These are phyloP conservation scores for Sporothrix pallida DNA, from an alignment of 2,329 filamentous ascomycete species.

Conservation along the genomic window DNA sequence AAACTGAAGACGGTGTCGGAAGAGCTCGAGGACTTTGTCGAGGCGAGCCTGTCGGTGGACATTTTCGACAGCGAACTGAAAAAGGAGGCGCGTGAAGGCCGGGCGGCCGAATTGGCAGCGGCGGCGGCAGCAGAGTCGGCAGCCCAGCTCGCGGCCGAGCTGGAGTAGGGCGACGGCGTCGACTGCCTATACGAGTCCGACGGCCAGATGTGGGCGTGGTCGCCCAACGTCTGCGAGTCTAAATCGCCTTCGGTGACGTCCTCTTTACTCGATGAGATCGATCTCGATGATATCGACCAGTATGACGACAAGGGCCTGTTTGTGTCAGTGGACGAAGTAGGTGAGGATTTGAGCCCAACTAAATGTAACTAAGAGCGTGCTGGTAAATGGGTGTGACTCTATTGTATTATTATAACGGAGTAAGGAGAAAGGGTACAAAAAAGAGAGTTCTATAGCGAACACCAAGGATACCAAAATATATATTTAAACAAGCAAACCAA, in stretches of 20 bases:
- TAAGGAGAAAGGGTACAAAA: background rate
- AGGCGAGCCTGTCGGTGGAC: slow-evolving; percentile 85
- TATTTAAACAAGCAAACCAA: background rate
- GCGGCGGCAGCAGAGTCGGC: background rate
- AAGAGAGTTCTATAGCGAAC: background rate
- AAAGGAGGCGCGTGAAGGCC: slow-evolving; percentile 54
- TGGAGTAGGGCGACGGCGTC: background rate
- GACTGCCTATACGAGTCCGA: too few relatives aligned
- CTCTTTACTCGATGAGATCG: too few relatives aligned
- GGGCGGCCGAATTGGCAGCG: slow-evolving; percentile 13
- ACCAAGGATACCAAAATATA: background rate
- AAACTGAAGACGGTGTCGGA: slow-evolving; percentile 96
- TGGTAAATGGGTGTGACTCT: too few relatives aligned
- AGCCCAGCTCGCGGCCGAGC: background rate
- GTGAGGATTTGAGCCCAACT: too few relatives aligned
- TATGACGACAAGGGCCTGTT: too few relatives aligned
- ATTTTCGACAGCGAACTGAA: slow-evolving; percentile 66
- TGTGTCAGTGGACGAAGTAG: too few relatives aligned
- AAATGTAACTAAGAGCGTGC: too few relatives aligned
- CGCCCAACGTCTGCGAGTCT: too few relatives aligned
- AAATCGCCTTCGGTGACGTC: too few relatives aligned
- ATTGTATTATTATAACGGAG: background rate
- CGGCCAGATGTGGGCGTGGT: too few relatives aligned
- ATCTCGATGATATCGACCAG: too few relatives aligned
- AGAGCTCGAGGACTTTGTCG: slow-evolving; percentile 94